Conservation (phyloP, 768 basidiomycete species). For the Mycena galericulata region DNA sequence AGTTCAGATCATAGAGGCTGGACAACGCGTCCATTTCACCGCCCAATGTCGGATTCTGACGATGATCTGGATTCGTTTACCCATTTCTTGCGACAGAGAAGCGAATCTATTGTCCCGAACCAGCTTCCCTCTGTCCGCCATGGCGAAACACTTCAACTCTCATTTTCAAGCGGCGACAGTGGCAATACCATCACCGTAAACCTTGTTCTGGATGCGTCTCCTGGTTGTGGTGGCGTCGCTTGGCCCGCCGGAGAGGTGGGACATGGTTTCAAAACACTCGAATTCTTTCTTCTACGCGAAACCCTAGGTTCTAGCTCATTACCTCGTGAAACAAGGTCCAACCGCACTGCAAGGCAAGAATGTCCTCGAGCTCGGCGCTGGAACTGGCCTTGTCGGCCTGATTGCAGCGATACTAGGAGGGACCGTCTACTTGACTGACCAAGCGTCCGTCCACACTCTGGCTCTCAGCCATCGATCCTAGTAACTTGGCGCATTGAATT, state of each 20-base stretch:
- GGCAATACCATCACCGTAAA: slow-evolving; percentile 53
- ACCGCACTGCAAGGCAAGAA: slow-evolving; percentile 63
- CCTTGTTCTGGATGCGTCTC: slow-evolving; percentile 80
- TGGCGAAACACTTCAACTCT: slow-evolving; percentile 61
- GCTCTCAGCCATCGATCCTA: slow-evolving; percentile 21
- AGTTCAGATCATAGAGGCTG: too few relatives aligned
- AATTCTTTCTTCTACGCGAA: slow-evolving; percentile 16
- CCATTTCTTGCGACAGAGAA: slow-evolving; percentile 20
- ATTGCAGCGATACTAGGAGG: slow-evolving; percentile 78
- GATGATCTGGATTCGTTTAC: slow-evolving; percentile 21
- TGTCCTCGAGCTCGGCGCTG: slow-evolving; percentile 89
- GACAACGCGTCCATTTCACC: too few relatives aligned
- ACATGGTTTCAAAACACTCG: slow-evolving; percentile 2
- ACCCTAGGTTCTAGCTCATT: slow-evolving; percentile 82
- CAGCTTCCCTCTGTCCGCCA: slow-evolving; percentile 62
- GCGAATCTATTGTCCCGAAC: slow-evolving; percentile 57
- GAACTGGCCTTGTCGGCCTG: slow-evolving; percentile 94
- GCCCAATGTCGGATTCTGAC: slow-evolving; percentile 14
- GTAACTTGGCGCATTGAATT: slow-evolving; percentile 25
- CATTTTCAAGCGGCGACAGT: slow-evolving; percentile 48
- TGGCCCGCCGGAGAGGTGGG: slow-evolving; percentile 93
- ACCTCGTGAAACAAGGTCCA: slow-evolving; percentile 70
- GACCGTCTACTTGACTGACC: slow-evolving; percentile 89
- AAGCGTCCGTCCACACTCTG: slow-evolving; percentile 71
- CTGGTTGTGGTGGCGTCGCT: slow-evolving; percentile 92